These are phyloP conservation scores for Pogostemon cablin DNA, from an alignment of 257 asterid species.

Conservation along the genomic window DNA sequence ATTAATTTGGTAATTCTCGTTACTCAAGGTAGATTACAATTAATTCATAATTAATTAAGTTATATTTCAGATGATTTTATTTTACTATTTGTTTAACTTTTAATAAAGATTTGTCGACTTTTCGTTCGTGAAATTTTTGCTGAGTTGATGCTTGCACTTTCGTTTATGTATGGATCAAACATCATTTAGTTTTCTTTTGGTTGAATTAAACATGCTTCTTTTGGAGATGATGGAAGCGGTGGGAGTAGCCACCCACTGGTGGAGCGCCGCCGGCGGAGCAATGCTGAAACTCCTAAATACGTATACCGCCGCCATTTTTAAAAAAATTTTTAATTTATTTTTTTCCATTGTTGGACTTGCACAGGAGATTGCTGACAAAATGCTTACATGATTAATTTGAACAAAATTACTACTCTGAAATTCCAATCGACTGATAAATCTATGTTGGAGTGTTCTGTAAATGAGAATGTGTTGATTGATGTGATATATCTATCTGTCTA, in stretches of 20 bases:
- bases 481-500: not conserved
- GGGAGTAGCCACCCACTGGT: conserved; percentile 21
- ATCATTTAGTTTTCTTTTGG: not conserved
- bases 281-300: not conserved
- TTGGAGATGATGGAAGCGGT: conserved; percentile 4
- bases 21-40: too few relatives aligned
- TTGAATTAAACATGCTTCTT: not conserved
- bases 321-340: not conserved
- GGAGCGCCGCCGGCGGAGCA: conserved; percentile 14
- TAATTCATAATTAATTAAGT: too few relatives aligned
- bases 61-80: too few relatives aligned
- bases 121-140: too few relatives aligned
- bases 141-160: too few relatives aligned
- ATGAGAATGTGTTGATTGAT: conserved; percentile 18
- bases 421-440: not conserved
- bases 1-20: too few relatives aligned
- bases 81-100: too few relatives aligned
- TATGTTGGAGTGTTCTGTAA: conserved; percentile 2
- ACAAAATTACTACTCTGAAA: conserved; percentile 2
- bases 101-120: too few relatives aligned
- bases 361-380: conserved; percentile 8
- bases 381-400: conserved; percentile 11
- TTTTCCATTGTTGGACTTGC: not conserved
- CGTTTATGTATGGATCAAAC: not conserved
- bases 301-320: conserved; percentile 12